Percentiles rank a stretch among this genome's conserved stretches.
These are phyloP conservation scores for Lepiota subincarnata DNA, from an alignment of 768 basidiomycete genomes.

Conservation along the genomic window DNA sequence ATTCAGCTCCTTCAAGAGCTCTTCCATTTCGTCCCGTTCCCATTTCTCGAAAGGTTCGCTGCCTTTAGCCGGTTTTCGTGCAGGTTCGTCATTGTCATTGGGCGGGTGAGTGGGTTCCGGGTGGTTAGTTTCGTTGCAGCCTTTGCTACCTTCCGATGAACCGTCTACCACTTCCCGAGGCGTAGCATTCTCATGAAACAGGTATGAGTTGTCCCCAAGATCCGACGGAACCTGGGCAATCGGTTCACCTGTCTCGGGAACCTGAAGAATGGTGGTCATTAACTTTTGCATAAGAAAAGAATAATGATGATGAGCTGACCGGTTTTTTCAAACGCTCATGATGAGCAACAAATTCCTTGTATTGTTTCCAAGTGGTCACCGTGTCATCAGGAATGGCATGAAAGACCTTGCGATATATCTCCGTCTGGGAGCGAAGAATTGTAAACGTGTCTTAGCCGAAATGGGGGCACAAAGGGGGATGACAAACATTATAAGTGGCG, in stretches of 20 bases:
- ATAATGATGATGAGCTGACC: slow-evolving; percentile 35
- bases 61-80: slow-evolving; percentile 37
- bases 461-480: slow-evolving; percentile 6
- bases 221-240: slow-evolving; percentile 59
- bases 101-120: background rate
- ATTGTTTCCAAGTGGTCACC: slow-evolving; percentile 94
- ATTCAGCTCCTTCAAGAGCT: slow-evolving; percentile 64
- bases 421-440: slow-evolving; percentile 54
- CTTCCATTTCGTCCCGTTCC: slow-evolving; percentile 91
- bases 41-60: slow-evolving; percentile 74
- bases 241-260: slow-evolving; percentile 42
- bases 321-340: slow-evolving; percentile 73
- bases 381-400: slow-evolving; percentile 90
- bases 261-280: slow-evolving; percentile 26
- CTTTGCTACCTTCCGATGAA: slow-evolving; percentile 28
- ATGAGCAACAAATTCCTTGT: slow-evolving; percentile 74
- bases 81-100: slow-evolving; percentile 27
- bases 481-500: slow-evolving; percentile 82
- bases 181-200: slow-evolving; percentile 22
- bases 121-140: slow-evolving; percentile 21
- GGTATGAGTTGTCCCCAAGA: slow-evolving; percentile 37
- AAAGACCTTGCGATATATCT: slow-evolving; percentile 94
- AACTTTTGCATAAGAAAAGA: background rate
- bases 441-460: slow-evolving; percentile 16
- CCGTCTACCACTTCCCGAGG: slow-evolving; percentile 23